These are phyloP conservation scores for Fusarium dlaminii DNA, from an alignment of 2,329 filamentous ascomycete species.

Conservation along the genomic window DNA sequence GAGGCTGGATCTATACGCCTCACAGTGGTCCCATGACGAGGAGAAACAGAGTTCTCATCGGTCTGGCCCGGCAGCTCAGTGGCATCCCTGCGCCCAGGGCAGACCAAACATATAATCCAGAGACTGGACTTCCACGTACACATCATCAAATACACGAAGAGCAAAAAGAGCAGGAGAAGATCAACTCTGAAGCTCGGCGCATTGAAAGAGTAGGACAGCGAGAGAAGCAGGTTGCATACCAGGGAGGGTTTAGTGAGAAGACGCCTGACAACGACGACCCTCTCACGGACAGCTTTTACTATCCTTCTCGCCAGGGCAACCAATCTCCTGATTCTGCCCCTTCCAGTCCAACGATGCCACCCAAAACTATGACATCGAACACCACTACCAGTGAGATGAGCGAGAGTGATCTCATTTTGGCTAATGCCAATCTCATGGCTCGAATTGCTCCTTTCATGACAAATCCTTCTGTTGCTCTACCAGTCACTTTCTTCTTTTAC, in stretches of 20 bases:
- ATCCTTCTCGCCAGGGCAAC: constrained; percentile 45
- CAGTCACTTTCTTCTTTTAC: constrained; percentile 95
- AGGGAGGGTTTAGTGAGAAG: constrained; percentile 78
- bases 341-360: constrained; percentile 54
- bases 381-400: constrained; percentile 68
- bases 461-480: constrained; percentile 77
- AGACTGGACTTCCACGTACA: constrained; percentile 30
- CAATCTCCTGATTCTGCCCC: constrained; percentile 53
- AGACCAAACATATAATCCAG: constrained; percentile 43
- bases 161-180: constrained; percentile 68
- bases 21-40: constrained; percentile 85
- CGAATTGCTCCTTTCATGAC: constrained; percentile 90
- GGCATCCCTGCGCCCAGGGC: constrained; percentile 78
- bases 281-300: constrained; percentile 46
- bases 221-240: constrained; percentile 75
- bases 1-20: constrained; percentile 94
- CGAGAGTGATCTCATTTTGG: constrained; percentile 77
- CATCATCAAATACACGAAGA: constrained; percentile 54
- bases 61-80: constrained; percentile 85
- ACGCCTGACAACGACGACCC: constrained; percentile 58
- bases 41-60: constrained; percentile 86
- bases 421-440: constrained; percentile 89
- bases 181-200: constrained; percentile 77
- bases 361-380: constrained; percentile 43
- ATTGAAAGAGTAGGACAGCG: constrained; percentile 77